phyloP scores from a whole-genome alignment of 768 basidiomycete species.

The Suillus sp. region DNA sequence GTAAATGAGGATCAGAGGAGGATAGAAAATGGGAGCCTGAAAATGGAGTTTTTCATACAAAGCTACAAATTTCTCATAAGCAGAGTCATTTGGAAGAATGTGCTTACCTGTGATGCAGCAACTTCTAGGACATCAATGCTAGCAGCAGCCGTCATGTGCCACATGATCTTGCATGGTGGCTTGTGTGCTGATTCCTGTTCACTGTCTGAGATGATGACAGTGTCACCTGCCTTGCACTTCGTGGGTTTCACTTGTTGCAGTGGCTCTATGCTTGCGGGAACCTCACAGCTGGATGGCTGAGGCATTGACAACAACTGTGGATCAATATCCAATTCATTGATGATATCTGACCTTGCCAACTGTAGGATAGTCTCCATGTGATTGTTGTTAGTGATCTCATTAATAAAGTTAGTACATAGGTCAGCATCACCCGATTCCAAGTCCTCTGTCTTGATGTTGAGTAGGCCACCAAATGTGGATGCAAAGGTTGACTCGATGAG shows the following conservation, averaged over 20 bases:
- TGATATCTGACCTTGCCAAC: background rate
- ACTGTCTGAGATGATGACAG: background rate
- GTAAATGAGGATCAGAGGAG: too few species aligned
- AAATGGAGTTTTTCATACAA: too few species aligned
- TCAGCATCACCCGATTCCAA: slow-evolving; percentile 12
- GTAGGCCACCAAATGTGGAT: background rate
- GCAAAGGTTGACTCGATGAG: background rate
- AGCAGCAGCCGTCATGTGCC: too few species aligned
- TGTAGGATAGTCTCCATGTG: background rate
- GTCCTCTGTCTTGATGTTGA: slow-evolving; percentile 3
- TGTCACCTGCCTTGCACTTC: background rate
- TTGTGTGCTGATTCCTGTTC: background rate
- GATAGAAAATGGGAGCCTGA: too few species aligned
- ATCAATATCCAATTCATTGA: slow-evolving; percentile 7
- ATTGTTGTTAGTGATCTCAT: background rate
- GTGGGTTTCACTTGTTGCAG: background rate
- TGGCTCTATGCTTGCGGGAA: background rate
- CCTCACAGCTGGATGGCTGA: background rate
- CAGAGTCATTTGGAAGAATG: too few species aligned
- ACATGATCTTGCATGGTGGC: too few species aligned
- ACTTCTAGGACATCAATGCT: too few species aligned
- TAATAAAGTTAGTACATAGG: background rate
- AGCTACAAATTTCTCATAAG: too few species aligned
- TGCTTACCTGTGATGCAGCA: too few species aligned
- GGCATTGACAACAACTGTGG: slow-evolving; percentile 1